Evolutionary conservation across 345 rosid genomes (phyloP).

Genomic region (Arabidopsis thaliana): DNA sequence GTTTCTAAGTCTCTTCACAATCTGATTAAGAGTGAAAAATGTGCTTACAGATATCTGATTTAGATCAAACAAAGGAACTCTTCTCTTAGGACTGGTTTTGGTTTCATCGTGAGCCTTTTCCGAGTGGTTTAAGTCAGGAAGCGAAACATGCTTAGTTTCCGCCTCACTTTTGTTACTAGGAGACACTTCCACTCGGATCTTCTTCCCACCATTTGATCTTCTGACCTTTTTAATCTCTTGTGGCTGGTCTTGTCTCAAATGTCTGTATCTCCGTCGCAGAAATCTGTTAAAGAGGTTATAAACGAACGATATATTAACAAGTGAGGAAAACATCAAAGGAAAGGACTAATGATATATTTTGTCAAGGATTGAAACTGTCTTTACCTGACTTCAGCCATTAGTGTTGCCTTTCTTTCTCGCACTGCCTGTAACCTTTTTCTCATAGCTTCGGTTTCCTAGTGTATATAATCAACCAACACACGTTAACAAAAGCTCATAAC

Average conservation of each 20-base stretch:
- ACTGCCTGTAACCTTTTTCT: slow-evolving; percentile 54
- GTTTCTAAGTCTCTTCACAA: background rate
- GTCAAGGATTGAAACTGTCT: slow-evolving; percentile 9
- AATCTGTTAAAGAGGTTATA: slow-evolving; percentile 51
- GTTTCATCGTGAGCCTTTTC: slow-evolving; percentile 48
- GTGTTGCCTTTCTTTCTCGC: slow-evolving; percentile 59
- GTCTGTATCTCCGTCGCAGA: slow-evolving; percentile 63
- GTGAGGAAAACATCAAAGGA: slow-evolving; percentile 18
- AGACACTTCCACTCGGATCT: slow-evolving; percentile 31
- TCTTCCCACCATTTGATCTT: slow-evolving; percentile 36
- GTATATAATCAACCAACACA: slow-evolving; percentile 2
- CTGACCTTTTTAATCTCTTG: slow-evolving; percentile 5
- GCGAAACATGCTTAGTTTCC: slow-evolving; percentile 44
- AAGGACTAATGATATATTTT: slow-evolving; percentile 8
- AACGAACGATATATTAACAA: background rate
- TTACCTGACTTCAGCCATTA: slow-evolving; percentile 81
- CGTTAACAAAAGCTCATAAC: slow-evolving; percentile 9
- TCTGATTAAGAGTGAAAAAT: background rate
- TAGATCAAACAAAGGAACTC: slow-evolving; percentile 74
- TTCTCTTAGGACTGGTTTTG: slow-evolving; percentile 52
- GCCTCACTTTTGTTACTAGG: slow-evolving; percentile 16
- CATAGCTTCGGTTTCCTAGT: slow-evolving; percentile 66
- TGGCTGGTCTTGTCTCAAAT: slow-evolving; percentile 55
- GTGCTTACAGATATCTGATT: slow-evolving; percentile 82
- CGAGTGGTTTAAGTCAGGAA: slow-evolving; percentile 55